phyloP scores from a whole-genome alignment of 345 rosid species.

The Eucalyptus caleyi region DNA sequence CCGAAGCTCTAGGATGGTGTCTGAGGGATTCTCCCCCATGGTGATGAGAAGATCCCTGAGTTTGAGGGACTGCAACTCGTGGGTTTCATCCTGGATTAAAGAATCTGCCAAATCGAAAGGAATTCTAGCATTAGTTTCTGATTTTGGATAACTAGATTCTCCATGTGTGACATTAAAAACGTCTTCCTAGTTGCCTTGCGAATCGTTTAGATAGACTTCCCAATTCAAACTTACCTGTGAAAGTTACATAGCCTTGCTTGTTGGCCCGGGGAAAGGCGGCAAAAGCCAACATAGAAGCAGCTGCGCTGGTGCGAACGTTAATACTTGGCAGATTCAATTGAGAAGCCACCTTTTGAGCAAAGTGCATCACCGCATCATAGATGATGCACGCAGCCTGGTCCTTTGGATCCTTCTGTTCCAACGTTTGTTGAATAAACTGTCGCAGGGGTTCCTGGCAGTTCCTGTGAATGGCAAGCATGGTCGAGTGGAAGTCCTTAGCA shows the following conservation, averaged over 20 bases:
- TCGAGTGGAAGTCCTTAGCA: background rate
- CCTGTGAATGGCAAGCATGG: background rate
- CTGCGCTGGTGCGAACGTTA: conserved; percentile 1
- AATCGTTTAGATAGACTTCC: background rate
- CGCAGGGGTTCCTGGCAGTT: conserved; percentile 1
- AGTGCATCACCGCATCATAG: conserved; percentile 14
- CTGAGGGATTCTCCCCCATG: background rate
- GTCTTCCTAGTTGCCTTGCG: background rate
- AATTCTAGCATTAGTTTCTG: background rate
- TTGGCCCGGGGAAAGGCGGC: background rate
- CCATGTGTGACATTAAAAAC: background rate
- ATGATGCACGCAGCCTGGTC: background rate
- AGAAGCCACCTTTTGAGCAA: conserved; percentile 4
- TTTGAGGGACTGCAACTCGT: background rate
- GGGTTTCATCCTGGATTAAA: background rate
- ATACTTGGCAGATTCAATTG: conserved; percentile 6
- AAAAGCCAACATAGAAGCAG: background rate
- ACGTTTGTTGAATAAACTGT: background rate
- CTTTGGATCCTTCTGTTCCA: background rate
- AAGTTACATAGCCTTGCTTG: conserved; percentile 1
- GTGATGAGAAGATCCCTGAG: background rate
- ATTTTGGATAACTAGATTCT: background rate
- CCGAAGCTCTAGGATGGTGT: background rate
- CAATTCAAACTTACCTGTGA: background rate
- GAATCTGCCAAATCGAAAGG: background rate